Evolutionary conservation across 2,329 filamentous ascomycete genomes (phyloP).

Genomic region (Colletotrichum kahawae): DNA sequence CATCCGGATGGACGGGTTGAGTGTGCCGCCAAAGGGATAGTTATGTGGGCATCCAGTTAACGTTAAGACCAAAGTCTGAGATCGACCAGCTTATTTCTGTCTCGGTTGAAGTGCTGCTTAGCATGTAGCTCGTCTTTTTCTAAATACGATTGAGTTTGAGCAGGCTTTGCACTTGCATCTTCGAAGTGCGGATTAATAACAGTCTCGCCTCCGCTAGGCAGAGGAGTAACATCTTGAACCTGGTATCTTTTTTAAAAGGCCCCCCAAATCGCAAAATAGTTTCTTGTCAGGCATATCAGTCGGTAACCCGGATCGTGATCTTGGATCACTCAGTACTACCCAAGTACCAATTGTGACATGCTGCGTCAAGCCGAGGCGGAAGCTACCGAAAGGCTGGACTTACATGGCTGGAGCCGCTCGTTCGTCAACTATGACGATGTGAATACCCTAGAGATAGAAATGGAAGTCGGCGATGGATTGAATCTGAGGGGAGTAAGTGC

Average conservation of each 20-base stretch:
- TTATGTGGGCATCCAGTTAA: not conserved
- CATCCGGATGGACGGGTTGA: too few relatives aligned
- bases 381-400: accelerated
- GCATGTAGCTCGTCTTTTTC: not conserved
- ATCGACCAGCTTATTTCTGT: too few relatives aligned
- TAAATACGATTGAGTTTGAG: not conserved
- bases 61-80: too few relatives aligned
- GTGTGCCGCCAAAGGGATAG: accelerated
- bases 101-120: not conserved
- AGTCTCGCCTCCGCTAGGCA: accelerated
- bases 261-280: accelerated
- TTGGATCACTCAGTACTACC: not conserved
- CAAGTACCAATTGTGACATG: accelerated
- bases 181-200: not conserved
- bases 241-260: not conserved
- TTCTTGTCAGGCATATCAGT: not conserved
- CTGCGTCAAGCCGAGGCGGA: accelerated
- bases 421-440: accelerated
- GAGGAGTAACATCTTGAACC: accelerated
- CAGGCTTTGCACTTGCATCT: not conserved
- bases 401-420: accelerated
- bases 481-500: too few relatives aligned
- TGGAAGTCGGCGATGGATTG: too few relatives aligned
- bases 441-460: not conserved
- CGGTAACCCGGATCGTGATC: not conserved